phyloP scores from a whole-genome alignment of 345 rosid species.

The Salix exigua region DNA sequence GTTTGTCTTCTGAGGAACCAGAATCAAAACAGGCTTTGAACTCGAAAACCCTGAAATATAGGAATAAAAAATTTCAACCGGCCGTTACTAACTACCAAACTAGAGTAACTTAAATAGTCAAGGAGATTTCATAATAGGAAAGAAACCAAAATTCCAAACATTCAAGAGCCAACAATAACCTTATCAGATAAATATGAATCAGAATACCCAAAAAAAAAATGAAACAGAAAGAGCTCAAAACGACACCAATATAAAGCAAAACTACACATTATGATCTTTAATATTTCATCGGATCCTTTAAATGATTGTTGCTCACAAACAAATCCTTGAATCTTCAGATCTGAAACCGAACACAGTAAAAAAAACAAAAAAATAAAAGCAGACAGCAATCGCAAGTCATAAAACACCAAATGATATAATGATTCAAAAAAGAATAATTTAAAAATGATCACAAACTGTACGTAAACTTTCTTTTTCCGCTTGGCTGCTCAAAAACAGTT shows the following conservation, averaged over 20 bases:
- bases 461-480: constrained; percentile 1
- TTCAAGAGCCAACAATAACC: constrained; percentile 9
- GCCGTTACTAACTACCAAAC: constrained; percentile 19
- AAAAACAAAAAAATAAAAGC: constrained; percentile 2
- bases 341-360: constrained; percentile 29
- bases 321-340: constrained; percentile 45
- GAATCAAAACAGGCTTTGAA: constrained; percentile 2
- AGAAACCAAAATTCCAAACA: constrained; percentile 5
- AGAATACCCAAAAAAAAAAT: background rate
- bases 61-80: constrained; percentile 16
- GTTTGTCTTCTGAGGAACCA: background rate
- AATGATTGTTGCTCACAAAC: constrained; percentile 1
- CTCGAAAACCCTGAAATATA: constrained; percentile 24
- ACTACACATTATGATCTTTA: background rate
- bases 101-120: constrained; percentile 10
- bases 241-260: background rate
- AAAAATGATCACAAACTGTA: background rate
- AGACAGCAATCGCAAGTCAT: background rate
- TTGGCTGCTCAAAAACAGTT: constrained; percentile 22
- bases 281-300: constrained; percentile 4
- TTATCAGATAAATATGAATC: constrained; percentile 1
- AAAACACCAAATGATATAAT: background rate
- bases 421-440: background rate
- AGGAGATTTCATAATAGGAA: constrained; percentile 19
- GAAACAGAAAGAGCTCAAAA: constrained; percentile 20